These are phyloP conservation scores for Azolla pinnata DNA, from an alignment of 75 land plant genomes.

Conservation along the genomic window DNA sequence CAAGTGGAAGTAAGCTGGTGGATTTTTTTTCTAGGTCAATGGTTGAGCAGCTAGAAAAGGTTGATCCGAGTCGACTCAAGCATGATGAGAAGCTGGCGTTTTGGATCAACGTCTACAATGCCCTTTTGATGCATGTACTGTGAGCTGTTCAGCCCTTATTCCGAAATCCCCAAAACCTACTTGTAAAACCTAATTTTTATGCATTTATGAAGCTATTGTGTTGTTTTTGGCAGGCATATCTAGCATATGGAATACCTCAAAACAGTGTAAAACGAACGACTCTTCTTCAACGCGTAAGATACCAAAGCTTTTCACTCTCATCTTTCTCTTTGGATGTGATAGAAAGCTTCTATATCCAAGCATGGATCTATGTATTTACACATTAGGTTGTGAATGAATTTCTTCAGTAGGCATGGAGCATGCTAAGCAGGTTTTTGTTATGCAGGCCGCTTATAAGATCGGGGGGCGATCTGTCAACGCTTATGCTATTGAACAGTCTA, in stretches of 20 bases:
- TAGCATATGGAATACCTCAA: constrained; percentile 84
- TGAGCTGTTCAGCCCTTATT: not conserved
- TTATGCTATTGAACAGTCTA: constrained; percentile 22
- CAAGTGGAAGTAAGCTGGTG: not conserved
- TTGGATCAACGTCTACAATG: constrained; percentile 89
- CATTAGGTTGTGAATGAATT: too few relatives aligned
- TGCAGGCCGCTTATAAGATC: constrained; percentile 26
- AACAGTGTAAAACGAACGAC: constrained; percentile 73
- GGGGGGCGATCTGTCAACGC: constrained; percentile 23
- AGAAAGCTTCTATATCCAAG: too few relatives aligned
- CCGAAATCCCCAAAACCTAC: too few relatives aligned
- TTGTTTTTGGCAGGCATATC: constrained; percentile 42
- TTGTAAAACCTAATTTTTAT: not conserved
- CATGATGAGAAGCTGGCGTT: constrained; percentile 66
- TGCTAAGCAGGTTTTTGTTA: too few relatives aligned
- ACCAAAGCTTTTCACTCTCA: too few relatives aligned
- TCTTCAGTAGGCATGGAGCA: too few relatives aligned
- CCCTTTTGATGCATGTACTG: constrained; percentile 85
- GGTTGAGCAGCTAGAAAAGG: constrained; percentile 73
- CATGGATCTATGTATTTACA: too few relatives aligned
- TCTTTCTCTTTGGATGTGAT: too few relatives aligned
- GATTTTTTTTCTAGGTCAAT: constrained; percentile 33
- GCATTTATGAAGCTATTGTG: not conserved
- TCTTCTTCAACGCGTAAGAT: too few relatives aligned
- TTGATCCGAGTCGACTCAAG: constrained; percentile 42